Conservation (phyloP, 2,329 filamentous ascomycete species). For the Curvularia eragrostidis region DNA sequence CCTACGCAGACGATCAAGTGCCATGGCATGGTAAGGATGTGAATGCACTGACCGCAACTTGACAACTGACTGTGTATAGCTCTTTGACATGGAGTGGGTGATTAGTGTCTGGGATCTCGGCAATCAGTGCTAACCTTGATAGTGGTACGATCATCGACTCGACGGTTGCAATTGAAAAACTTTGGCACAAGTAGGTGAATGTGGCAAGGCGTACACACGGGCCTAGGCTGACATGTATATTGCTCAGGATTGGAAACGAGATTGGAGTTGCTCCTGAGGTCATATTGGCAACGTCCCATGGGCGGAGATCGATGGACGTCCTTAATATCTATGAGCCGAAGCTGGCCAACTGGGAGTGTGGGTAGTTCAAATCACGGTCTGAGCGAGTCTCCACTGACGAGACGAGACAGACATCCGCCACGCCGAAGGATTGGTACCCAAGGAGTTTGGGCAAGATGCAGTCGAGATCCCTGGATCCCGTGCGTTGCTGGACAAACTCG, state of each 20-base stretch:
- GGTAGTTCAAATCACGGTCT: constrained; percentile 49
- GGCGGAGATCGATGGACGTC: constrained; percentile 85
- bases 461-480: constrained; percentile 86
- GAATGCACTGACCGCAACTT: not conserved
- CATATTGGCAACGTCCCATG: constrained; percentile 91
- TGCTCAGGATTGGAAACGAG: constrained; percentile 73
- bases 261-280: constrained; percentile 83
- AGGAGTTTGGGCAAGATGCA: constrained; percentile 77
- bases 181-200: constrained; percentile 70
- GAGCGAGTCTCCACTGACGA: not conserved
- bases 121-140: constrained; percentile 13
- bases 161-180: constrained; percentile 76
- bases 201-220: not conserved
- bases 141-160: constrained; percentile 84
- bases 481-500: constrained; percentile 70
- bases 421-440: constrained; percentile 79
- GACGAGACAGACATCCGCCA: constrained; percentile 71
- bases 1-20: constrained; percentile 51
- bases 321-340: constrained; percentile 79
- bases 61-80: constrained; percentile 26
- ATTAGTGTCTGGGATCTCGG: not conserved
- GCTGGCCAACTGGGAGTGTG: constrained; percentile 93
- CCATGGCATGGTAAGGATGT: constrained; percentile 51
- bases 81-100: constrained; percentile 48
- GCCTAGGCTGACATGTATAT: constrained; percentile 16